Conservation (phyloP, 2,329 filamentous ascomycete genomes). For the Pestalotiopsis fici region DNA sequence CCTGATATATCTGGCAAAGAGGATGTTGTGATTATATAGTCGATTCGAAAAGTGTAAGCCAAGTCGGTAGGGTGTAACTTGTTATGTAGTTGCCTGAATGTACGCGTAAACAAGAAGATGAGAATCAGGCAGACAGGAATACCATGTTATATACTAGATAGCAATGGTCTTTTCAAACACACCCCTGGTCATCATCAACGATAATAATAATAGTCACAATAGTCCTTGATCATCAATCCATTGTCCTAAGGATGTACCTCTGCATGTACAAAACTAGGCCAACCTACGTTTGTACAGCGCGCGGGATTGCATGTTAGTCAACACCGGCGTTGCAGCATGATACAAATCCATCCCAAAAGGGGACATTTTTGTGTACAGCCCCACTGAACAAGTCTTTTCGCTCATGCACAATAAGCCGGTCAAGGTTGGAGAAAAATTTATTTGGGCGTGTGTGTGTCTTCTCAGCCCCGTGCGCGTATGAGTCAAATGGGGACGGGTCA, state of each 20-base stretch:
- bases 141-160: background rate
- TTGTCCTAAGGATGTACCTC: background rate
- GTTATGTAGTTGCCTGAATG: background rate
- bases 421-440: background rate
- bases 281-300: background rate
- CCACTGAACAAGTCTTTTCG: background rate
- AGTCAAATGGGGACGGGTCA: background rate
- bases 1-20: background rate
- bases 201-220: conserved; percentile 23
- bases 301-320: background rate
- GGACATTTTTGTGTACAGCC: background rate
- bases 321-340: background rate
- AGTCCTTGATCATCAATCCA: background rate
- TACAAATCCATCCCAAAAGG: background rate
- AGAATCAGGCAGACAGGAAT: background rate
- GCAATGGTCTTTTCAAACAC: background rate
- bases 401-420: background rate
- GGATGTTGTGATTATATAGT: background rate
- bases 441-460: too few species aligned
- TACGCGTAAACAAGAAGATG: background rate
- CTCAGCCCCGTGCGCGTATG: background rate
- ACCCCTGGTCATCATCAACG: conserved; percentile 18
- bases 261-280: background rate
- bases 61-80: background rate
- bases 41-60: background rate